Base-by-base conservation (phyloP, 768 basidiomycete genomes). In the Amanita muscaria region DNA sequence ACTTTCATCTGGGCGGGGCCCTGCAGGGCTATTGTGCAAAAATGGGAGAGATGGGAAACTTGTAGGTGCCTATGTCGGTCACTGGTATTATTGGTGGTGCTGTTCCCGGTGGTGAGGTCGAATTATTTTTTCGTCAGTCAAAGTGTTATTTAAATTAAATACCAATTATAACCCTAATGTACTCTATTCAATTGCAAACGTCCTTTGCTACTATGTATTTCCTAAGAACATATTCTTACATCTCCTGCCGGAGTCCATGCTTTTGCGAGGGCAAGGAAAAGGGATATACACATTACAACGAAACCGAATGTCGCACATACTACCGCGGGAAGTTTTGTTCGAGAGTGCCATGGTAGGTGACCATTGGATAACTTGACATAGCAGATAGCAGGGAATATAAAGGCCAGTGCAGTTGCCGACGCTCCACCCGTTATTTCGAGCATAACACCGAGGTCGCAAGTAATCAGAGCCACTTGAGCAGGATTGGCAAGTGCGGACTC, bases 381-480 rank as follows among this genome's bases (percentile, higher is more conserved):
- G 60, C 90, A 94, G 2, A 78, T 80, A 0, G 90, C 83, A 8
- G 90, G 86, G 59, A 91, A 91, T 51, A 97, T 91, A 66, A 83
- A 97, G 3, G 94, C 94, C 8, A 97, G 74, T 0, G 90, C 80
- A 0, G 91, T 90, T 4, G 88, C 88, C 11, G 88, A 88, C 9
- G 88, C 75, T n/a, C 94, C 94, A n/a, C 96, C 96, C 0, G 92
- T 93, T 34, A 99, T 86, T 67, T 99, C 96, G 30, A 99, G 81
- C 67, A 94, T 96, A 35, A 97, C 84, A n/a, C 96, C 96, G 11
- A 99, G 75, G 61, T 99, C 94, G 59, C 92, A 96, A 1, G 94
- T 97, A 46, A 92, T 72, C 44, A 97, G 72, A 4, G 94, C 79
- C 48, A 96, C 92, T 93, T 43, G n/a, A 35, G 21, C 11, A 42